phyloP scores from a whole-genome alignment of 2,329 filamentous ascomycete species.

The Parastagonospora nodorum region DNA sequence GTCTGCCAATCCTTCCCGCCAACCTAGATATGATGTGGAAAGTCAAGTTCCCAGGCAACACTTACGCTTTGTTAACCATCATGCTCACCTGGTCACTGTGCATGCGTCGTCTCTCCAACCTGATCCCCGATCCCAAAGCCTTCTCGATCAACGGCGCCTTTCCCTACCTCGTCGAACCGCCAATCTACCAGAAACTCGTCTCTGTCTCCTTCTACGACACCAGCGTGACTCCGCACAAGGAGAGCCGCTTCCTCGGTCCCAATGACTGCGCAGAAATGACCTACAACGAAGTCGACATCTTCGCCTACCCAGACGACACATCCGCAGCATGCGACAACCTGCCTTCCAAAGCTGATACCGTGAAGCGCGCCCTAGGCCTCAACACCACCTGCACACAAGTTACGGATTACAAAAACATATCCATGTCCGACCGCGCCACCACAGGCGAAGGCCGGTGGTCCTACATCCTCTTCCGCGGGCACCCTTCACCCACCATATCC shows the following conservation, averaged over 20 bases:
- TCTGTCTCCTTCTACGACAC: slow-evolving; percentile 29
- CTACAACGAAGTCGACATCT: slow-evolving; percentile 31
- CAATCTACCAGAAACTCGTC: slow-evolving; percentile 16
- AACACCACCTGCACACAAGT: neutral
- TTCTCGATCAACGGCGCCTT: slow-evolving; percentile 23
- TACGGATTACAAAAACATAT: neutral
- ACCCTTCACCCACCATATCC: neutral
- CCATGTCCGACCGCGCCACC: slow-evolving; percentile 3
- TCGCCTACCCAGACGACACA: slow-evolving; percentile 1
- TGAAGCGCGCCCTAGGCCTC: slow-evolving; percentile 5
- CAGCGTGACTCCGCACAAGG: slow-evolving; percentile 15
- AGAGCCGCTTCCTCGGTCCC: slow-evolving; percentile 24
- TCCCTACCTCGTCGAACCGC: slow-evolving; percentile 14
- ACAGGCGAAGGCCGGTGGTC: slow-evolving; percentile 21
- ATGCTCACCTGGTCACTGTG: slow-evolving; percentile 26
- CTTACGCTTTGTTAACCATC: slow-evolving; percentile 14
- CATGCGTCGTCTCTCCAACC: slow-evolving; percentile 14
- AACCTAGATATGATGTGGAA: slow-evolving; percentile 5
- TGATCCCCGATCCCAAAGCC: slow-evolving; percentile 7
- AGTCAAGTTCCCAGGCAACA: slow-evolving; percentile 20
- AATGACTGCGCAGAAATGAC: slow-evolving; percentile 16
- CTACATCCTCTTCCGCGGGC: slow-evolving; percentile 18
- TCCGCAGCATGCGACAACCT: neutral
- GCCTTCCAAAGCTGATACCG: neutral
- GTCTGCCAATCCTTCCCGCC: slow-evolving; percentile 11